A percentile compares a stretch with the other conserved stretches of the same genome.
phyloP scores from a whole-genome alignment of 352 stramenopile genomes.

The Hyaloperonospora brassicae region DNA sequence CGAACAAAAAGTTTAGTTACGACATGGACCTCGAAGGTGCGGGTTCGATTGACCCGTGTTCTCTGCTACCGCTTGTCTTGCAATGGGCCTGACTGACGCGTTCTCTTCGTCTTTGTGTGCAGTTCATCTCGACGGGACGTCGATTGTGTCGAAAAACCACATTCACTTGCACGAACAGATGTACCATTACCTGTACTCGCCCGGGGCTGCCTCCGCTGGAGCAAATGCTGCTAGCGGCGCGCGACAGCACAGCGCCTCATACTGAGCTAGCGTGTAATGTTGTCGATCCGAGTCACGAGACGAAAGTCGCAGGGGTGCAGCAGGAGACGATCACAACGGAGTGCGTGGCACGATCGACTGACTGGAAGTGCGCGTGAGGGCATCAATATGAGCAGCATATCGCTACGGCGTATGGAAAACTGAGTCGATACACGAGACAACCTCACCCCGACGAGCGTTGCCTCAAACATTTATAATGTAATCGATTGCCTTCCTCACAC shows the following conservation, averaged over 20 bases:
- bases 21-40: constrained; percentile 84
- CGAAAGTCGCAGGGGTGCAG: no score
- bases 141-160: constrained; percentile 72
- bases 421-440: background rate
- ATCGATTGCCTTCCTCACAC: constrained; percentile 61
- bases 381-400: constrained; percentile 27
- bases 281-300: constrained; percentile 17
- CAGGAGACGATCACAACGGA: no score
- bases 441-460: background rate
- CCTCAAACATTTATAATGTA: constrained; percentile 55
- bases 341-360: no score
- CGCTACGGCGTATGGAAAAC: constrained; percentile 8
- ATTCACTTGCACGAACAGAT: constrained; percentile 92
- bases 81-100: constrained; percentile 3
- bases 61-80: background rate
- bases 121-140: constrained; percentile 85
- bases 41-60: background rate
- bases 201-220: constrained; percentile 13
- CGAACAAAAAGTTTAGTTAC: constrained; percentile 96
- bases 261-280: constrained; percentile 4
- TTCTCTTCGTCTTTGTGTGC: constrained; percentile 7
- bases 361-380: constrained; percentile 4
- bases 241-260: constrained; percentile 11
- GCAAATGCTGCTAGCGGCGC: constrained; percentile 7
- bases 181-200: constrained; percentile 88